A percentile compares a stretch with the other conserved stretches of the same genome.
Conservation (phyloP, 345 rosid genomes). For the Eutrema yunnanense region DNA sequence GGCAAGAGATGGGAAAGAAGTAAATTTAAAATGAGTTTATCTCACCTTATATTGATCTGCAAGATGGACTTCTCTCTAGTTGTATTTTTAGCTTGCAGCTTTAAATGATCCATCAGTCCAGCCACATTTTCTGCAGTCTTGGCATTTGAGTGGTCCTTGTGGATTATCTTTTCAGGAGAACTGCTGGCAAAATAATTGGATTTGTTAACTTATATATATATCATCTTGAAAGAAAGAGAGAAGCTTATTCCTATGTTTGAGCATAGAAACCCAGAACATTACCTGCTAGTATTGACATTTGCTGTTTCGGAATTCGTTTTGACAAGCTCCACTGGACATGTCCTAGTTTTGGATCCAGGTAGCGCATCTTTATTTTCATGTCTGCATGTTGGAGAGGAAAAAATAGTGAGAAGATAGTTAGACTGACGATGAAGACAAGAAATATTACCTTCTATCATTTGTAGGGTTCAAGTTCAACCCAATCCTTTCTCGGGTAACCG, state of each 20-base stretch:
- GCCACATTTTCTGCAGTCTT: slow-evolving; percentile 24
- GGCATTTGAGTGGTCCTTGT: slow-evolving; percentile 30
- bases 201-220: not conserved
- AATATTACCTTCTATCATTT: slow-evolving; percentile 15
- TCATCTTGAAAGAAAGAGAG: slow-evolving; percentile 2
- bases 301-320: slow-evolving; percentile 24
- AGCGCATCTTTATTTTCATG: slow-evolving; percentile 12
- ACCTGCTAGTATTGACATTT: slow-evolving; percentile 35
- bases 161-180: slow-evolving; percentile 18
- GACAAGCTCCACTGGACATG: slow-evolving; percentile 26
- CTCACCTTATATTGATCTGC: slow-evolving; percentile 37
- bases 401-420: not conserved
- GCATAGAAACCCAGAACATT: not conserved
- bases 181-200: not conserved
- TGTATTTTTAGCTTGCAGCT: slow-evolving; percentile 32
- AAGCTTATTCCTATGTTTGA: not conserved
- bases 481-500: slow-evolving; percentile 27
- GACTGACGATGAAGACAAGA: not conserved
- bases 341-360: slow-evolving; percentile 26
- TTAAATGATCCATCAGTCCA: slow-evolving; percentile 30
- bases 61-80: slow-evolving; percentile 33
- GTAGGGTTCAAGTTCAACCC: slow-evolving; percentile 12
- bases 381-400: slow-evolving; percentile 31
- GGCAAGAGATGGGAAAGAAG: not conserved
- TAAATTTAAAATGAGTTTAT: not conserved